phyloP scores from a whole-genome alignment of 1,139 yeast species.

The Sugiyamaella neomexicana region DNA sequence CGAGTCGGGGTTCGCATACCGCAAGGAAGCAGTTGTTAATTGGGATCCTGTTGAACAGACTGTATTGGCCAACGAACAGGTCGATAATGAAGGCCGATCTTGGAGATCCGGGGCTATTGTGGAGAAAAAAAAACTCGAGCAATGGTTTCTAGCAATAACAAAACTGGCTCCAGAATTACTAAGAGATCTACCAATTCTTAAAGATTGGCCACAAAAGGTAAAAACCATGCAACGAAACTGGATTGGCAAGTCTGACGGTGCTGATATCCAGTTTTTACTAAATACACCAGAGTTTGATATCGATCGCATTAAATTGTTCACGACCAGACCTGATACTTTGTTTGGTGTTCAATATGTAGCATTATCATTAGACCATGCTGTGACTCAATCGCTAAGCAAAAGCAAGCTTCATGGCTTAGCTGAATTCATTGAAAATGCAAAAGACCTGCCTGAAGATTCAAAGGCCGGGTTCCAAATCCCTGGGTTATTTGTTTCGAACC shows the following conservation, averaged over 20 bases:
- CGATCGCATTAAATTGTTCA: conserved; percentile 45
- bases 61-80: conserved; percentile 95
- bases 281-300: conserved; percentile 38
- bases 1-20: conserved; percentile 78
- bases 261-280: conserved; percentile 47
- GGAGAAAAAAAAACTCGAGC: conserved; percentile 74
- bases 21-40: conserved; percentile 83
- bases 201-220: conserved; percentile 86
- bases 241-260: conserved; percentile 91
- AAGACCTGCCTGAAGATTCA: conserved; percentile 49
- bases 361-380: conserved; percentile 66
- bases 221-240: conserved; percentile 88
- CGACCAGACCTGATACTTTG: conserved; percentile 88
- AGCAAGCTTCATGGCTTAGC: conserved; percentile 46
- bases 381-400: conserved; percentile 46
- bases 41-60: conserved; percentile 98
- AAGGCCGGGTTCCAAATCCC: conserved; percentile 64
- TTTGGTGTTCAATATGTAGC: conserved; percentile 83
- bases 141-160: conserved; percentile 93
- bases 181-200: conserved; percentile 58
- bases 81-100: conserved; percentile 82
- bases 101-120: conserved; percentile 98
- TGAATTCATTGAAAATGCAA: conserved; percentile 47
- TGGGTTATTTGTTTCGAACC: conserved; percentile 55
- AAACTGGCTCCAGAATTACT: conserved; percentile 68